phyloP scores from a whole-genome alignment of 495 filamentous ascomycete species.

The Mycothermus thermophilus region DNA sequence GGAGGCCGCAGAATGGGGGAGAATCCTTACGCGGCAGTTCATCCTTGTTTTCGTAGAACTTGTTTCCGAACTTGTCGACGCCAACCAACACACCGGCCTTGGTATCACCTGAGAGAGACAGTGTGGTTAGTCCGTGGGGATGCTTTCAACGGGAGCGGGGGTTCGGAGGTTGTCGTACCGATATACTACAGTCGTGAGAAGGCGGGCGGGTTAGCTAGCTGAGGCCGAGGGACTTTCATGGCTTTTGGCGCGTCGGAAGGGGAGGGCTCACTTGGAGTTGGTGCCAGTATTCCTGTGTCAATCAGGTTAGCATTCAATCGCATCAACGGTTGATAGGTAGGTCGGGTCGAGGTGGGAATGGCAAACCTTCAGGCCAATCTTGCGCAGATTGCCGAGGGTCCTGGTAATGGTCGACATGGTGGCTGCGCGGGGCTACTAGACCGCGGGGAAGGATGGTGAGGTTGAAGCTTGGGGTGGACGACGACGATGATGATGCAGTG shows the following conservation, averaged over 20 bases:
- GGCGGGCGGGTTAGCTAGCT: too few relatives aligned
- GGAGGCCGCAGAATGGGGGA: too few relatives aligned
- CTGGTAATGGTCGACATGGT: constrained; percentile 88
- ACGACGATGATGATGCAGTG: constrained; percentile 13
- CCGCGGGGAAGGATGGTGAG: constrained; percentile 9
- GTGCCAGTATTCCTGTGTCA: constrained; percentile 70
- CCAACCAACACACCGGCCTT: constrained; percentile 85
- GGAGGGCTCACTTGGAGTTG: constrained; percentile 71
- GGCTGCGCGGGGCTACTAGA: constrained; percentile 18
- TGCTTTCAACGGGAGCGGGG: neutral
- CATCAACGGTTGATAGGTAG: too few relatives aligned
- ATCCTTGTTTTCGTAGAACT: constrained; percentile 91
- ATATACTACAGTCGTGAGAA: too few relatives aligned
- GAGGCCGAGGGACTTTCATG: too few relatives aligned
- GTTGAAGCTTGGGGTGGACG: constrained; percentile 2
- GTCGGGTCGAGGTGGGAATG: too few relatives aligned
- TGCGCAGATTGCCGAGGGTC: constrained; percentile 73
- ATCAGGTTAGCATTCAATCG: too few relatives aligned
- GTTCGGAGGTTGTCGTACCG: too few relatives aligned
- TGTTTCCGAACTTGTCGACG: constrained; percentile 84
- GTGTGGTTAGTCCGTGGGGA: constrained; percentile 13
- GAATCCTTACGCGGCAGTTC: constrained; percentile 85
- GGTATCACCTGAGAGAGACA: constrained; percentile 60
- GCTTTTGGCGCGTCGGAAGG: constrained; percentile 1
- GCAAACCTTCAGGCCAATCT: constrained; percentile 73